Conservation (phyloP, 768 basidiomycete genomes). For the Sistotremastrum suecicum region DNA sequence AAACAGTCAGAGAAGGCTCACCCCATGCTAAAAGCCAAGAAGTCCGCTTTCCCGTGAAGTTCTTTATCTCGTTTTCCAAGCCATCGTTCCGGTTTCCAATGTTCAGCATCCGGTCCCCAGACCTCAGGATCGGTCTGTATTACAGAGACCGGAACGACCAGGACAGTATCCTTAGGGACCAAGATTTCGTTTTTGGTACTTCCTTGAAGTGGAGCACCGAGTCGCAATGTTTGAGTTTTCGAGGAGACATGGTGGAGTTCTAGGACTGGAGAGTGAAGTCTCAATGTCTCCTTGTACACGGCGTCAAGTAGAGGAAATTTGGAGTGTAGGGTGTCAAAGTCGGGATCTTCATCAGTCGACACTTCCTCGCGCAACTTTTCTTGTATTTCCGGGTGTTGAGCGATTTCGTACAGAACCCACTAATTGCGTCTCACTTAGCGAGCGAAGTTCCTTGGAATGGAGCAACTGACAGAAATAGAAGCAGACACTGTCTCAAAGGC, state of each 20-base stretch:
- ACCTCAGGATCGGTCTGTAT: conserved; percentile 35
- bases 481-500: conserved; percentile 29
- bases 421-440: conserved; percentile 12
- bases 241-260: conserved; percentile 56
- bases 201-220: conserved; percentile 36
- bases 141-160: conserved; percentile 43
- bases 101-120: conserved; percentile 47
- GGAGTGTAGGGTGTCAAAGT: conserved; percentile 36
- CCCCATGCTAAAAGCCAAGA: conserved; percentile 49
- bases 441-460: neutral
- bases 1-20: conserved; percentile 14
- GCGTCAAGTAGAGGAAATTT: conserved; percentile 44
- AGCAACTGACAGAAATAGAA: conserved; percentile 10
- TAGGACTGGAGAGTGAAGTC: conserved; percentile 45
- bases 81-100: conserved; percentile 55
- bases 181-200: conserved; percentile 27
- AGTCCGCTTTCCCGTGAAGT: conserved; percentile 23
- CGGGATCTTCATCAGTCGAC: conserved; percentile 28
- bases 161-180: conserved; percentile 41
- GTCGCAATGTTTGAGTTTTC: conserved; percentile 37
- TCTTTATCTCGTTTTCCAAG: conserved; percentile 20
- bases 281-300: conserved; percentile 44
- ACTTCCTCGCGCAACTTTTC: conserved; percentile 42
- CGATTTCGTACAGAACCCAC: conserved; percentile 58
- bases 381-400: conserved; percentile 37